Evolutionary conservation across 305 asterid genomes (phyloP), one percentile per base, ranked within the genome.

Genomic region (Fraxinus sp.): DNA sequence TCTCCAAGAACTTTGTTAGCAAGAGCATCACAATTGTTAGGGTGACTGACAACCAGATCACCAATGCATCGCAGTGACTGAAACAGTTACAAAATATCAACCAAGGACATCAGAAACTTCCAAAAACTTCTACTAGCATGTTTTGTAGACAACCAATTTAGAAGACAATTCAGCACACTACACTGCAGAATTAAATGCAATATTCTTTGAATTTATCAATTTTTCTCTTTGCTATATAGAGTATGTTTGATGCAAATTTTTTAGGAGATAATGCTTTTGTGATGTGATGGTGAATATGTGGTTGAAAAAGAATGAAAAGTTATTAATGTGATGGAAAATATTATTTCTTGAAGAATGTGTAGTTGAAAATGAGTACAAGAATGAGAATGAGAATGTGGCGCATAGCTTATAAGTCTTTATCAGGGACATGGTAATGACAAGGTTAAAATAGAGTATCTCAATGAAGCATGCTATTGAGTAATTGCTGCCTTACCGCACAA

Each of bases 21-120:
- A 88, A 96, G 95, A 84, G 86, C 89, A 86, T 93, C 98, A 7
- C 96, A 91, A 84, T 94, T 95, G 88, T 91, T 91, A n/a, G 94
- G 92, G 85, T 90, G 97, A 85, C 82, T 81, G 57, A 83, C 84
- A 28, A 94, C 91, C 82, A 95, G 91, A 85, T 92, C 97, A 39
- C 98, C 98, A 36, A 96, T 89, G 87, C 97, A 96, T 82, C 82
- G 91, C 39, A 96, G 95, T 84, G 99, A 97, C 99, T 96, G 93
- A 59, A 86, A 81, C 37, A 37, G 82, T 78, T 26, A 75, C 79
- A 68, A 68, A 68, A 77, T 64, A 73, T 79, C 83, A 81, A 79
- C 64, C 26, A 39, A 43, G 80, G 85, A 81, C 46, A 74, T 82
- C 81, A 66, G 33, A 77, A 73, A 79, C 18, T 64, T 70, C 74